These are phyloP conservation scores for Polygonum maritimum DNA, from an alignment of 148 eudicot genomes.

Conservation along the genomic window DNA sequence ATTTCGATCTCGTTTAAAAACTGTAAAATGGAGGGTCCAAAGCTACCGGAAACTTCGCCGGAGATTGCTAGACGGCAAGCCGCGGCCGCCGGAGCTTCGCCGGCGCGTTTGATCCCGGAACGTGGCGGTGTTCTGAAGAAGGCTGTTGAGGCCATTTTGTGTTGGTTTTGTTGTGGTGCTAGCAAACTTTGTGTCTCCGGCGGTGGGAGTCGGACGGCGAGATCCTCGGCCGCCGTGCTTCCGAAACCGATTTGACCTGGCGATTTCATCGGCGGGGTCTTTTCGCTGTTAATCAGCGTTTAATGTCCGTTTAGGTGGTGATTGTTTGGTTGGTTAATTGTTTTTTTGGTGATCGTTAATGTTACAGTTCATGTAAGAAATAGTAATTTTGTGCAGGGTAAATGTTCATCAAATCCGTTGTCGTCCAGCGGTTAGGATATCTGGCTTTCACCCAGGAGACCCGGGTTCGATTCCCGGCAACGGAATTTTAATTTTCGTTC, in stretches of 20 bases:
- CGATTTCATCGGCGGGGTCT: background rate
- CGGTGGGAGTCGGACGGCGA: background rate
- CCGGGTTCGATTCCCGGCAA: slow-evolving; percentile 14
- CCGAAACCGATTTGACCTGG: background rate
- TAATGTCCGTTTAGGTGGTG: background rate
- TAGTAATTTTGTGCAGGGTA: no score
- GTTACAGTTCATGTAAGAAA: no score
- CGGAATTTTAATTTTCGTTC: background rate
- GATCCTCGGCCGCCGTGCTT: background rate
- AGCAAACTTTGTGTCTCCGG: background rate
- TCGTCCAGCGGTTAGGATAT: slow-evolving; percentile 92
- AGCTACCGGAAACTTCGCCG: background rate
- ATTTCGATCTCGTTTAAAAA: background rate
- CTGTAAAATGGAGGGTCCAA: background rate
- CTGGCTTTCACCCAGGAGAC: slow-evolving; percentile 85
- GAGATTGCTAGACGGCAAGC: background rate
- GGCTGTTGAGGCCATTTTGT: background rate
- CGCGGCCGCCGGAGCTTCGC: background rate
- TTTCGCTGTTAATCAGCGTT: background rate
- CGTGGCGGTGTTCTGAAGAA: slow-evolving; percentile 9
- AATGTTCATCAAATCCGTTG: slow-evolving; percentile 19
- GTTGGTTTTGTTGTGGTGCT: background rate
- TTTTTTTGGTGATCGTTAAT: background rate
- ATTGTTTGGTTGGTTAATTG: background rate
- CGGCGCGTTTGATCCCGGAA: slow-evolving; percentile 8